A percentile compares a stretch with the other conserved stretches of the same genome.
These are phyloP conservation scores for Fusarium pininemorale DNA, from an alignment of 2,329 filamentous ascomycete genomes.

Conservation along the genomic window DNA sequence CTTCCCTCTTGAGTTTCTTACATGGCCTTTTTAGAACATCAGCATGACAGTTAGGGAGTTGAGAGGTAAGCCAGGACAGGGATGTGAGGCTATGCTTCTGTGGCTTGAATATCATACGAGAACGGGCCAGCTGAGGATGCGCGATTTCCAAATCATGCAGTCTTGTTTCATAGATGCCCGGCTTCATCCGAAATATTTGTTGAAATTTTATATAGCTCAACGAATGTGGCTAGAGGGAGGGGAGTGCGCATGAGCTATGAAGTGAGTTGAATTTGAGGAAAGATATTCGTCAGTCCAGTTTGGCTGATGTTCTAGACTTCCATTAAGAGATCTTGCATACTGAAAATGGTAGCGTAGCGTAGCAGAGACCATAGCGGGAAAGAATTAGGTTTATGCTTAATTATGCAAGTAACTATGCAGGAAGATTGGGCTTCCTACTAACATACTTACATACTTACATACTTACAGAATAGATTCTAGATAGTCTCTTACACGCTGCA, in stretches of 20 bases:
- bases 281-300: background rate
- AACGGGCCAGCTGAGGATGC: background rate
- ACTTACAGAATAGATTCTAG: background rate
- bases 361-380: fast-evolving
- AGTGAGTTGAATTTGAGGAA: background rate
- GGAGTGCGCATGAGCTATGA: background rate
- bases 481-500: background rate
- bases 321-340: fast-evolving
- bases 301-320: background rate
- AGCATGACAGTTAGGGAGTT: background rate
- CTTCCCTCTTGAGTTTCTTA: background rate
- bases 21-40: background rate
- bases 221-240: background rate
- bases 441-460: fast-evolving
- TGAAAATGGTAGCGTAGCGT: fast-evolving
- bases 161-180: background rate
- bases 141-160: background rate
- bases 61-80: background rate
- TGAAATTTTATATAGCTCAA: background rate
- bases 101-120: background rate
- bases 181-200: background rate
- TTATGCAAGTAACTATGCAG: background rate
- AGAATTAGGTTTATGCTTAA: background rate
- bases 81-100: background rate
- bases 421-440: fast-evolving